phyloP scores from a whole-genome alignment of 106 monocot species.

The Dioscorea zingiberensis region DNA sequence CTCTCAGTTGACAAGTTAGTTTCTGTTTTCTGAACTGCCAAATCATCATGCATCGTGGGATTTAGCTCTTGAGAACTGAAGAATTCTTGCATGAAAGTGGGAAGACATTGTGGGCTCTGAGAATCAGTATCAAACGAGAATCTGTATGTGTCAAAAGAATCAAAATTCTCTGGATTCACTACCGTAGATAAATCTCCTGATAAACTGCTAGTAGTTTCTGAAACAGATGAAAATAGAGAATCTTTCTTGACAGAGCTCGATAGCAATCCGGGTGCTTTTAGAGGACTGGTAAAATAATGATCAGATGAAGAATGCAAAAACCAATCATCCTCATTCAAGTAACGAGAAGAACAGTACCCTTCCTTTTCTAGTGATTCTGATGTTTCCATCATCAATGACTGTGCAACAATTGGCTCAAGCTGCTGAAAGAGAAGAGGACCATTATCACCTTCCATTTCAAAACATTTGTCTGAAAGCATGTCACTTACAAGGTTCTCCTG shows the following conservation, averaged over 20 bases:
- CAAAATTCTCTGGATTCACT: conserved; percentile 23
- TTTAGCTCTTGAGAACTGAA: conserved; percentile 25
- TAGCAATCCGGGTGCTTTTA: conserved; percentile 2
- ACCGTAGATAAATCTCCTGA: conserved; percentile 46
- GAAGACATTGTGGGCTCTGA: conserved; percentile 12
- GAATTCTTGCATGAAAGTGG: conserved; percentile 35
- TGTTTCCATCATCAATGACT: conserved; percentile 12
- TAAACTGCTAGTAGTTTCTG: conserved; percentile 25
- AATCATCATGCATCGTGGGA: conserved; percentile 17
- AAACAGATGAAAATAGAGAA: conserved; percentile 15
- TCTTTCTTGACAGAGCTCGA: conserved; percentile 9
- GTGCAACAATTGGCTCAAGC: conserved; percentile 6
- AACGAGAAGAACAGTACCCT: conserved; percentile 5
- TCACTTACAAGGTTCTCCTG: too few relatives aligned
- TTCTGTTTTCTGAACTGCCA: conserved; percentile 13
- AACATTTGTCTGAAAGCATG: too few relatives aligned
- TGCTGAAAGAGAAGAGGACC: background rate
- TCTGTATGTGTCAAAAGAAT: conserved; percentile 22
- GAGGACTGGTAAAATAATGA: conserved; percentile 20
- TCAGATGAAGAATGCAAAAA: conserved; percentile 22
- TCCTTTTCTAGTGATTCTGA: conserved; percentile 12
- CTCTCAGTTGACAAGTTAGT: conserved; percentile 35
- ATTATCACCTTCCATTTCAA: too few relatives aligned
- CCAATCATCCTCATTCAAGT: conserved; percentile 22
- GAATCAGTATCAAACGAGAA: conserved; percentile 21